phyloP scores from a whole-genome alignment of 2,329 filamentous ascomycete species.

The Huntiella savannae region DNA sequence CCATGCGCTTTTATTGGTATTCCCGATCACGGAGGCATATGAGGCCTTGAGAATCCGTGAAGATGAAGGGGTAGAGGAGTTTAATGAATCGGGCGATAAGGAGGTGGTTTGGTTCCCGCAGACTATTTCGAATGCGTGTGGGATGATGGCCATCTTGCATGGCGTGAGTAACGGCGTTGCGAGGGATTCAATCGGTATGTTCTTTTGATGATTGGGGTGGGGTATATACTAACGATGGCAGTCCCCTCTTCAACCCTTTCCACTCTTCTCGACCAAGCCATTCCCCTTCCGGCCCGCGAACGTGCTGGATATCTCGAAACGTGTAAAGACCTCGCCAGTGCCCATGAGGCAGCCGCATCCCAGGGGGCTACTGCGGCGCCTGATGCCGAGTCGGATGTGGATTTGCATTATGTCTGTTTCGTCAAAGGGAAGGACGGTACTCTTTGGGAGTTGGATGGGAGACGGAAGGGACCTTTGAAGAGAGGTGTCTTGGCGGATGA shows the following conservation, averaged over 20 bases:
- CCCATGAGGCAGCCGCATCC: conserved; percentile 59
- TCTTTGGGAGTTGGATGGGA: conserved; percentile 41
- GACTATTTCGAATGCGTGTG: conserved; percentile 86
- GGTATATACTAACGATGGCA: conserved; percentile 13
- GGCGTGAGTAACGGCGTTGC: conserved; percentile 61
- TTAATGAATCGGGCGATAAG: conserved; percentile 42
- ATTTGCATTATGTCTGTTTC: conserved; percentile 92
- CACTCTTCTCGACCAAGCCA: conserved; percentile 48
- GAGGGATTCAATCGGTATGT: conserved; percentile 36
- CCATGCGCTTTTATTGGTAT: conserved; percentile 76
- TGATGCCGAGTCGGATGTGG: conserved; percentile 58
- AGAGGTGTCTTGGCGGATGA: conserved; percentile 34
- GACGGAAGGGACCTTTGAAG: conserved; percentile 36
- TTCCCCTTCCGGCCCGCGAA: conserved; percentile 43
- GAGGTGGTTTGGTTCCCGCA: conserved; percentile 91
- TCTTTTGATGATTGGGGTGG: background rate
- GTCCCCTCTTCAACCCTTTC: conserved; percentile 37
- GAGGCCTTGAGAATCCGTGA: conserved; percentile 57
- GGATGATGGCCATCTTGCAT: conserved; percentile 74
- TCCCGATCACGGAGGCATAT: conserved; percentile 66
- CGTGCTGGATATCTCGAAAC: conserved; percentile 61
- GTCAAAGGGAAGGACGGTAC: conserved; percentile 52
- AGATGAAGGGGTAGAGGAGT: conserved; percentile 44
- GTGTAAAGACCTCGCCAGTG: conserved; percentile 53
- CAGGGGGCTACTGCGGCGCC: conserved; percentile 66